Evolutionary conservation across 2,329 filamentous ascomycete species (phyloP).

Genomic region (Thyridium curvatum): DNA sequence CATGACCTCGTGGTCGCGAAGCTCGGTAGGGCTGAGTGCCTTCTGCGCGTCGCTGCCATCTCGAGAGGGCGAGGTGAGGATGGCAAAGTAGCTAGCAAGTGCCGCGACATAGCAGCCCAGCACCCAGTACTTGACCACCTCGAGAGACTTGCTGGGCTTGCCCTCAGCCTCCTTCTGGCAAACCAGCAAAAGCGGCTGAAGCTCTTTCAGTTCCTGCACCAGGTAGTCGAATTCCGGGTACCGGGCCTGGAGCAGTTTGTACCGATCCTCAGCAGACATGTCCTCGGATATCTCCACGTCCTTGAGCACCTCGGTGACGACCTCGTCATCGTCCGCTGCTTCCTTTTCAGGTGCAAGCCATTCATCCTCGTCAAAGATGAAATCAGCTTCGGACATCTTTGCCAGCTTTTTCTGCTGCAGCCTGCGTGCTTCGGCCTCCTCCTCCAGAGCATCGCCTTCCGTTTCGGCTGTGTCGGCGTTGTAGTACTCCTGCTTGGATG

Average conservation of each 20-base stretch:
- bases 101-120: conserved; percentile 81
- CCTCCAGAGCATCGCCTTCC: conserved; percentile 69
- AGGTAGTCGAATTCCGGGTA: conserved; percentile 92
- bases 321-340: conserved; percentile 30
- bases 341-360: conserved; percentile 54
- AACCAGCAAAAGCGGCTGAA: conserved; percentile 59
- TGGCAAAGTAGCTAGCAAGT: conserved; percentile 88
- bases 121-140: conserved; percentile 69
- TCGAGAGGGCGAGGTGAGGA: conserved; percentile 75
- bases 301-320: conserved; percentile 82
- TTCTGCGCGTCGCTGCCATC: conserved; percentile 44
- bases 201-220: conserved; percentile 68
- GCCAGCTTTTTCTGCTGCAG: conserved; percentile 87
- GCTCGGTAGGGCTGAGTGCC: conserved; percentile 66
- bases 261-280: conserved; percentile 68
- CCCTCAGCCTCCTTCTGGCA: conserved; percentile 52
- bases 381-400: conserved; percentile 86
- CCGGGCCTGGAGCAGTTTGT: conserved; percentile 68
- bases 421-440: conserved; percentile 83
- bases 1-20: conserved; percentile 91
- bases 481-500: conserved; percentile 87
- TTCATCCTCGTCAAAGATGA: conserved; percentile 84
- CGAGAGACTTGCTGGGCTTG: conserved; percentile 45
- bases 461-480: conserved; percentile 69
- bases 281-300: conserved; percentile 75